Evolutionary conservation across 306 rosid genomes (phyloP), one percentile per base, ranked within the genome.

Genomic region (Quercus alba): DNA sequence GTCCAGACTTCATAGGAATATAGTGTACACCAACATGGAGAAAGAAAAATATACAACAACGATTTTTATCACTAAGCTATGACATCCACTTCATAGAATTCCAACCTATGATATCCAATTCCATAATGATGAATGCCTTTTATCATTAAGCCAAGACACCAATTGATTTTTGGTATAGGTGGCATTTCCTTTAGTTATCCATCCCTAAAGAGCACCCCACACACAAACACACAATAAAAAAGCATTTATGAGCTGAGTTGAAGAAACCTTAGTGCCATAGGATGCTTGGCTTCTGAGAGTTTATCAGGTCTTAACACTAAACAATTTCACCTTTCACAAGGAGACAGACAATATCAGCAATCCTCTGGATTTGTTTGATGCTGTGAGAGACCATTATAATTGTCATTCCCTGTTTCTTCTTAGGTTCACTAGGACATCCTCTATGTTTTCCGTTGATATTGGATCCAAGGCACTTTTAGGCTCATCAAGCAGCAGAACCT

Each of bases 391-490:
- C 99, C 80, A 95, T 85, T 69, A 95, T 78, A 35, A 88, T 83
- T n/a, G 99, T 95, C 81, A 93, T 83, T 54, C 92, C 97, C 67
- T 58, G 70, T 64, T 77, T 95, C 87, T 86, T 79, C 88, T 93
- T 93, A 95, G 86, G 88, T 93, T 93, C 89, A 91, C 28, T 9
- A 95, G 74, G 15, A 90, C 97, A 26, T 80, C 91, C 84, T 95
- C 99, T 70, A 95, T 89, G 84, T 93, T 89, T 76, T 93, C 97
- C 0, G 97, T 95, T 0, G 98, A 93, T 76, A 95, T 91, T 61
- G 98, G 99, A 84, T 93, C 99, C 75, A 95, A 82, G 4, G 99
- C 96, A 81, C 99, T 95, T 3, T 98, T 95, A 5, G 99, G 98
- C 83, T 95, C 98, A 68, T 95, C 99, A 74, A 93, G 85, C 76